A percentile compares a stretch with the other conserved stretches of the same genome.
phyloP scores from a whole-genome alignment of 2,329 filamentous ascomycete genomes.

The Eutypa lata region DNA sequence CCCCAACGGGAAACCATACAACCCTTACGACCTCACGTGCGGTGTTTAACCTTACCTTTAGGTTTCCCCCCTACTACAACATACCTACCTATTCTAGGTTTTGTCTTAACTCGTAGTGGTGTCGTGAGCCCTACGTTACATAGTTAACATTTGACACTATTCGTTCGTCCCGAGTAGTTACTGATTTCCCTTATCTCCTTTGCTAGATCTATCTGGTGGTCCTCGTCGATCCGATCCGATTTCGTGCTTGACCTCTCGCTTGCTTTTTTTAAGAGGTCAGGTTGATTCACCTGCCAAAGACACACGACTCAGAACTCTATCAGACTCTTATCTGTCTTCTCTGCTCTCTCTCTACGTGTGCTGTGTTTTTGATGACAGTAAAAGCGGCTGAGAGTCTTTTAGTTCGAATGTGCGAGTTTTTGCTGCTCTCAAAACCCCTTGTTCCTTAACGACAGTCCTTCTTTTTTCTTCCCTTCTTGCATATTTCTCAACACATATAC shows the following conservation, averaged over 20 bases:
- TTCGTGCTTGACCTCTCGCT: not conserved
- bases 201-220: no score
- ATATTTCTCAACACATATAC: not conserved
- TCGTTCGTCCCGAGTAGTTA: no score
- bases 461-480: constrained; percentile 2
- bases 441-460: constrained; percentile 9
- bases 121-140: not conserved
- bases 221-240: not conserved
- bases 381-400: not conserved
- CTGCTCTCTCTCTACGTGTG: not conserved
- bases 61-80: not conserved
- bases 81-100: not conserved
- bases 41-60: not conserved
- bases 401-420: constrained; percentile 16
- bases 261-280: not conserved
- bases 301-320: not conserved
- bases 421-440: constrained; percentile 11
- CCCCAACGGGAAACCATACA: not conserved
- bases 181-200: no score
- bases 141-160: no score
- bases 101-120: not conserved
- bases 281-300: not conserved
- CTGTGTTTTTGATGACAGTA: not conserved
- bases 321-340: not conserved
- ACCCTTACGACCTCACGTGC: not conserved